These are phyloP conservation scores for Alternaria triticina DNA, from an alignment of 2,329 filamentous ascomycete genomes.

Conservation along the genomic window DNA sequence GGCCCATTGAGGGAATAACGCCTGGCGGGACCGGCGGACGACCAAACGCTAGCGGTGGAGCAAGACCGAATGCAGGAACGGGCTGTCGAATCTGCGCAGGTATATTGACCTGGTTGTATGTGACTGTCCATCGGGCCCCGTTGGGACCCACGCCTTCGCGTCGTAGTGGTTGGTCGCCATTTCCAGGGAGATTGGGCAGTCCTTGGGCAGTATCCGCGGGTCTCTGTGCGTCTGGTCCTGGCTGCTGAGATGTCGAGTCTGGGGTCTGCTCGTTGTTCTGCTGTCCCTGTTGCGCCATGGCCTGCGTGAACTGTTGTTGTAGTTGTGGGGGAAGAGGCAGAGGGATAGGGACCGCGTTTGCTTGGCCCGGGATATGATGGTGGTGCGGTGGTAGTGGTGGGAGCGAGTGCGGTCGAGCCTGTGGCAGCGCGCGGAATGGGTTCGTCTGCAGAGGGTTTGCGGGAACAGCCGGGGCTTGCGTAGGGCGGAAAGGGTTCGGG, in stretches of 20 bases:
- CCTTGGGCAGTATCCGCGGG: constrained; percentile 13
- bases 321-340: constrained; percentile 32
- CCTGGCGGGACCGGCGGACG: constrained; percentile 22
- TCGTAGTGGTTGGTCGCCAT: constrained; percentile 52
- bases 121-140: constrained; percentile 61
- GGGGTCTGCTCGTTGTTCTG: constrained; percentile 8
- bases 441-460: constrained; percentile 37
- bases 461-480: constrained; percentile 16
- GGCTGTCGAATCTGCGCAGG: constrained; percentile 30
- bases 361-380: constrained; percentile 19
- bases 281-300: constrained; percentile 25
- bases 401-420: constrained; percentile 37
- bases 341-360: constrained; percentile 21
- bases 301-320: constrained; percentile 33
- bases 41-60: constrained; percentile 27
- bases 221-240: constrained; percentile 9
- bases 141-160: constrained; percentile 60
- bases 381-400: constrained; percentile 29
- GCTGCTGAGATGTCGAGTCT: constrained; percentile 3
- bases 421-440: constrained; percentile 38
- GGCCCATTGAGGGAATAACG: constrained; percentile 12
- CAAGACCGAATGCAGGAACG: constrained; percentile 21
- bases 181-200: constrained; percentile 22
- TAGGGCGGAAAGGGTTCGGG: constrained; percentile 44
- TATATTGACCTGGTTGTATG: constrained; percentile 54